phyloP scores from a whole-genome alignment of 2,329 filamentous ascomycete species.

The Colletotrichum tamarilloi region DNA sequence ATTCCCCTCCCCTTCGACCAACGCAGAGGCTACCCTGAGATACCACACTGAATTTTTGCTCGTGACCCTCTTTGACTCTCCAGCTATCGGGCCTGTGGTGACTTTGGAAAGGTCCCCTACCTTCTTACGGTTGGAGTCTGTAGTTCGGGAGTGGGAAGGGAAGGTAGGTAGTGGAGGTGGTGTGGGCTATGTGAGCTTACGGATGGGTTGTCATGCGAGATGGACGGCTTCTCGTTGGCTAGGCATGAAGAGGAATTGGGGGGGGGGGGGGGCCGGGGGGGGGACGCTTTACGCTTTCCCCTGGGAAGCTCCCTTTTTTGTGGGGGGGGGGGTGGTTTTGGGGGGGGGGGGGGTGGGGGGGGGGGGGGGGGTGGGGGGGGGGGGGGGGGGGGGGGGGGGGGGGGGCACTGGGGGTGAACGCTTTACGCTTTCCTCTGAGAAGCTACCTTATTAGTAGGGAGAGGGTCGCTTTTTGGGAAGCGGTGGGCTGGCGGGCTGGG shows the following conservation, averaged over 20 bases:
- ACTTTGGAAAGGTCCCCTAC: not conserved
- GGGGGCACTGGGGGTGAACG: not conserved
- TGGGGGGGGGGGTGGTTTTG: no score
- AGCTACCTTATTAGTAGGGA: not conserved
- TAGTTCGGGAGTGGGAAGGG: not conserved
- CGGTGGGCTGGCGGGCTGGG: slow-evolving; percentile 15
- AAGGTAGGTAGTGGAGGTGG: not conserved
- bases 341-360: no score
- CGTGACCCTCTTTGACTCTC: slow-evolving; percentile 19
- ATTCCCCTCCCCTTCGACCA: slow-evolving; percentile 4
- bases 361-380: no score
- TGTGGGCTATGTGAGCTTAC: slow-evolving; percentile 26
- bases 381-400: not conserved
- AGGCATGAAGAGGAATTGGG: not conserved
- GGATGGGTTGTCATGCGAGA: slow-evolving; percentile 33
- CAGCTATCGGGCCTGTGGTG: not conserved
- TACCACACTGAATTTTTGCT: not conserved
- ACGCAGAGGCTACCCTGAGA: slow-evolving; percentile 15
- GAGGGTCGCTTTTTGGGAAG: not conserved
- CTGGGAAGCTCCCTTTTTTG: no score
- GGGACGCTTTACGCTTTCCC: no score
- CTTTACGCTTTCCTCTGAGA: not conserved
- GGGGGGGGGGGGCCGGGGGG: not conserved
- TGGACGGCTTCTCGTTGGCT: slow-evolving; percentile 33
- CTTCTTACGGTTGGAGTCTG: not conserved